Base-by-base conservation (phyloP, 116 monocot genomes). In the Trichopus zeylanicus region DNA sequence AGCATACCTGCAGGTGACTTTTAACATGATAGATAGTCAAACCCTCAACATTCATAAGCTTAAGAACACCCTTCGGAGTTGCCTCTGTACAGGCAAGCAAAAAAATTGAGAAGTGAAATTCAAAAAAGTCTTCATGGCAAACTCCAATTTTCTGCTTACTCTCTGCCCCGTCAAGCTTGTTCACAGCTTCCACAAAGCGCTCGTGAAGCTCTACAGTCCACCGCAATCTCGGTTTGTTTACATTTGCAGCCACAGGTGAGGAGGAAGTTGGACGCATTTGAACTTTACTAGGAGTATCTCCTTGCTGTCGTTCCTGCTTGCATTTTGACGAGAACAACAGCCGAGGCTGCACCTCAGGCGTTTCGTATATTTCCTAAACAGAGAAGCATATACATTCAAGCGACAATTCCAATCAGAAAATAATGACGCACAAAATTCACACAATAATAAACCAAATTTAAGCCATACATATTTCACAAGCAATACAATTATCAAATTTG, bases 11-110 rank as follows among this genome's bases (percentile, higher is more conserved):
- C 67, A 92, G 69, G 59, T 92, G 92, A 67, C 92, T 92, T 68
- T 92, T 92, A 31, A 92, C 78, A 67, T 92, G 92, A 84, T 92
- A 87, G 26, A 92, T 92, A 10, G 87, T 87, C 57, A 93, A 77
- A 19, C 85, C 88, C 32, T 93, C 88, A 27, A 84, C 84, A 70
- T 85, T 77, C 88, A 93, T 93, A 57, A 87, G 84, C 64, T 87
- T 87, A 59, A 92, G 48, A 20, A 92, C 87, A 71, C 79, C 73
- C 67, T 88, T 93, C 21, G 93, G 93, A 74, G 93, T 93, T 70
- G 88, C 93, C 70, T 85, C 93, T 93, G 69, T 66, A 69, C 48
- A 52, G 8, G 25, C 23, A 58, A 24, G 67, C 26, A 49, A 25
- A 39, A 7, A 48, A 56, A 28, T 28, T 22, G 16, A 70, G 11